Percentiles rank a stretch among this genome's conserved stretches.
phyloP scores from a whole-genome alignment of 2,329 filamentous ascomycete species.

The Phyllosticta paracitricarpa region DNA sequence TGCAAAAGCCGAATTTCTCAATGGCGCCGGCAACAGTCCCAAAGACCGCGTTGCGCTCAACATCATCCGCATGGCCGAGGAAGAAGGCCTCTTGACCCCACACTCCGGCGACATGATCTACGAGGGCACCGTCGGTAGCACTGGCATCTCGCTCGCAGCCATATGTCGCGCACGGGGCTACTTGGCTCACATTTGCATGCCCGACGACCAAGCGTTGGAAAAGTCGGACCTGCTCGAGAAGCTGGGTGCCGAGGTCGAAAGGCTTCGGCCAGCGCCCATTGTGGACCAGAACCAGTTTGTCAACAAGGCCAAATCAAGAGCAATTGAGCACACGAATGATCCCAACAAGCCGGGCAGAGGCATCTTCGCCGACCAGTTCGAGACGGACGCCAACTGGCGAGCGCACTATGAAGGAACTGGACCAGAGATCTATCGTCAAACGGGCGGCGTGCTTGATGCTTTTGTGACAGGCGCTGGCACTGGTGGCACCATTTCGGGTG shows the following conservation, averaged over 20 bases:
- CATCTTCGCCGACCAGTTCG: conserved; percentile 95
- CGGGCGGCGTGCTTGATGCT: conserved; percentile 63
- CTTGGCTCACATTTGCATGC: conserved; percentile 95
- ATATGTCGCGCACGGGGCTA: conserved; percentile 84
- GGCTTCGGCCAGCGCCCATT: conserved; percentile 83
- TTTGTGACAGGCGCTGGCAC: conserved; percentile 93
- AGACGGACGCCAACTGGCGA: conserved; percentile 77
- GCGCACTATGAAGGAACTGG: conserved; percentile 78
- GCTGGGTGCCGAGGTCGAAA: conserved; percentile 85
- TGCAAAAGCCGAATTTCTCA: conserved; percentile 92
- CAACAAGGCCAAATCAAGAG: conserved; percentile 73
- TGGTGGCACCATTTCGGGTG: conserved; percentile 83
- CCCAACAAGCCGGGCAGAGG: conserved; percentile 56
- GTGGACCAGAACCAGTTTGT: conserved; percentile 92
- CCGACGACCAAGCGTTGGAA: conserved; percentile 77
- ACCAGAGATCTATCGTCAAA: conserved; percentile 79
- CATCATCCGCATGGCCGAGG: conserved; percentile 78
- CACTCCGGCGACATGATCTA: conserved; percentile 88
- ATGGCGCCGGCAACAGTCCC: conserved; percentile 85
- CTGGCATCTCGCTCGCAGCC: conserved; percentile 76
- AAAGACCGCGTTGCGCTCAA: conserved; percentile 90
- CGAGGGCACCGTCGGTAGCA: conserved; percentile 93
- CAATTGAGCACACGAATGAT: conserved; percentile 58
- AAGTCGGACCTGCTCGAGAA: conserved; percentile 84
- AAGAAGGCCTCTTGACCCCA: conserved; percentile 62